Percentiles rank a stretch among this genome's conserved stretches.
Conservation (phyloP, 2,329 filamentous ascomycete genomes). For the Fonsecaea multimorphosa region DNA sequence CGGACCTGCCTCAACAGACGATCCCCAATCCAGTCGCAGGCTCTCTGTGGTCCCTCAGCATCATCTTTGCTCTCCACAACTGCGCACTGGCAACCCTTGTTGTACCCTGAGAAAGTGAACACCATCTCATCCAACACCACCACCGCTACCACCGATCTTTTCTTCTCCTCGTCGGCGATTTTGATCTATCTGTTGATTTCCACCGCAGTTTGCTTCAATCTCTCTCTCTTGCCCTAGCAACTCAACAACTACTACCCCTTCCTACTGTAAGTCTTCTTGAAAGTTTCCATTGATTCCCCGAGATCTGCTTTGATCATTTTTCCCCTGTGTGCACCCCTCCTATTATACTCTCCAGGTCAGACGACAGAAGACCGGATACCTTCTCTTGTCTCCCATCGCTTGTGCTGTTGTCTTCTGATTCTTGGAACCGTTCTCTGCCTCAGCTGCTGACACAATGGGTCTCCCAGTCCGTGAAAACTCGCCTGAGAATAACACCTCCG, state of each 20-base stretch:
- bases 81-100: conserved; percentile 4
- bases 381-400: conserved; percentile 17
- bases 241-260: conserved; percentile 24
- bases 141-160: conserved; percentile 15
- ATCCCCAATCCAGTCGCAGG: conserved; percentile 15
- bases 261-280: conserved; percentile 30
- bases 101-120: conserved; percentile 19
- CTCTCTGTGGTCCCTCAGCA: conserved; percentile 28
- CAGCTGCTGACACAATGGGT: conserved; percentile 37
- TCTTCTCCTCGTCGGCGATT: conserved; percentile 22
- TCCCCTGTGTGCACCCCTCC: conserved; percentile 6
- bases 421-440: background rate
- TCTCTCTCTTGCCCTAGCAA: conserved; percentile 15
- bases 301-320: conserved; percentile 16
- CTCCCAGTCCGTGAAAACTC: conserved; percentile 36
- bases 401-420: background rate
- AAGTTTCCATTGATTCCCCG: conserved; percentile 16
- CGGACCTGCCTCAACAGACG: conserved; percentile 37
- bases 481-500: conserved; percentile 33
- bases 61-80: conserved; percentile 26
- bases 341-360: conserved; percentile 18
- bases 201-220: conserved; percentile 14
- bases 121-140: conserved; percentile 24
- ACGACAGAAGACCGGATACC: conserved; percentile 1
- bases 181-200: conserved; percentile 26